A percentile compares a stretch with the other conserved stretches of the same genome.
Evolutionary conservation across 345 rosid genomes (phyloP).

Genomic region (Luvunga scandens): DNA sequence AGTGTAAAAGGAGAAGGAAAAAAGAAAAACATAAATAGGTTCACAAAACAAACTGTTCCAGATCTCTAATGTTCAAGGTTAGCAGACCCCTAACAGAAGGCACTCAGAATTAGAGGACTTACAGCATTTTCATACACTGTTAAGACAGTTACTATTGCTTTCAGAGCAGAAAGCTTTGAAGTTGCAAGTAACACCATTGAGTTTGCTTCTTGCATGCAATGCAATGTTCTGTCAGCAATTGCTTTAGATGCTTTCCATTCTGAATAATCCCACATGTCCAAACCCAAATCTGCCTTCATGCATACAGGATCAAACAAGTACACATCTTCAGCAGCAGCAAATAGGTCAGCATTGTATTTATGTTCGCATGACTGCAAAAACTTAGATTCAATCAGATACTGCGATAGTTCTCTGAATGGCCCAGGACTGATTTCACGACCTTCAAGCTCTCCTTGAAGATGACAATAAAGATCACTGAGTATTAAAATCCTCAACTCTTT

Average conservation of each 20-base stretch:
- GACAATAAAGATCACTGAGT: slow-evolving; percentile 74
- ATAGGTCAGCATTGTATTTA: slow-evolving; percentile 29
- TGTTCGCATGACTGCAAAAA: slow-evolving; percentile 49
- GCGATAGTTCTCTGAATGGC: slow-evolving; percentile 80
- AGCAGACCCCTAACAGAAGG: background rate
- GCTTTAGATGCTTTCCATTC: slow-evolving; percentile 71
- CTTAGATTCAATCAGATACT: slow-evolving; percentile 56
- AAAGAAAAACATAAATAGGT: background rate
- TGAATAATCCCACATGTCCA: slow-evolving; percentile 74
- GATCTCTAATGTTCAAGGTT: slow-evolving; percentile 3
- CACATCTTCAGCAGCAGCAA: slow-evolving; percentile 26
- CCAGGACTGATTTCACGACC: slow-evolving; percentile 81
- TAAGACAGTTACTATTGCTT: slow-evolving; percentile 58
- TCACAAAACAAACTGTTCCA: background rate
- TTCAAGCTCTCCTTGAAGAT: slow-evolving; percentile 83
- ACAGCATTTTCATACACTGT: slow-evolving; percentile 57
- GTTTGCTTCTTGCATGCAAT: slow-evolving; percentile 61
- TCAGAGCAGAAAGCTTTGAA: slow-evolving; percentile 62
- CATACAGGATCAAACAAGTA: slow-evolving; percentile 48
- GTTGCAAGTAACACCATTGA: slow-evolving; percentile 58
- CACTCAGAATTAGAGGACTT: slow-evolving; percentile 39
- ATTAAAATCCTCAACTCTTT: slow-evolving; percentile 61
- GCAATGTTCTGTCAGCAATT: slow-evolving; percentile 59
- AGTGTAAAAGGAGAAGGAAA: background rate
- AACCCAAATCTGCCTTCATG: slow-evolving; percentile 50